Evolutionary conservation across 306 rosid genomes (phyloP).

Genomic region (Ammopiptanthus mongolicus): DNA sequence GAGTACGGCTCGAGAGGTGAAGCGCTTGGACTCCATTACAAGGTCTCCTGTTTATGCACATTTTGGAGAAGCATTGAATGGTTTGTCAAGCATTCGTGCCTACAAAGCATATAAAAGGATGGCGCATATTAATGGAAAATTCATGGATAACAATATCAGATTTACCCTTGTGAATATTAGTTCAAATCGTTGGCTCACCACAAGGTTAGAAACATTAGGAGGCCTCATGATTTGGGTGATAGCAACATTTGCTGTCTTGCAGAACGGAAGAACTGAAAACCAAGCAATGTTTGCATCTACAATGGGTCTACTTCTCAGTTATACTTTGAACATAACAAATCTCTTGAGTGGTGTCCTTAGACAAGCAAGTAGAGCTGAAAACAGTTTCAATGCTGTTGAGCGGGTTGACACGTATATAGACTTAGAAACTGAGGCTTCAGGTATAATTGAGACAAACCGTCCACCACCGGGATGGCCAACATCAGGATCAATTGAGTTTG

Average conservation of each 20-base stretch:
- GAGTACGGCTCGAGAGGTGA: constrained; percentile 86
- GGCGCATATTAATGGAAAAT: constrained; percentile 63
- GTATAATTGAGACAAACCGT: constrained; percentile 57
- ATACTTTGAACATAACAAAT: constrained; percentile 72
- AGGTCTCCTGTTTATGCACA: constrained; percentile 94
- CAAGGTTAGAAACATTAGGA: constrained; percentile 73
- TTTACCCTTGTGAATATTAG: constrained; percentile 58
- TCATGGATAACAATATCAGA: constrained; percentile 81
- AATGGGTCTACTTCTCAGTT: constrained; percentile 89
- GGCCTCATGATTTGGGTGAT: constrained; percentile 86
- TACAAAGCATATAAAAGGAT: constrained; percentile 80
- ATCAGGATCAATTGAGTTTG: constrained; percentile 62
- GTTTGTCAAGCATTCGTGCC: constrained; percentile 71
- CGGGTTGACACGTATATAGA: constrained; percentile 73
- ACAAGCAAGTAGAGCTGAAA: constrained; percentile 85
- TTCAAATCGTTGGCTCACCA: constrained; percentile 67
- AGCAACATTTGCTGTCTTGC: constrained; percentile 85
- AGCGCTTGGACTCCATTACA: constrained; percentile 78
- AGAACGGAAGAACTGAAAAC: constrained; percentile 54
- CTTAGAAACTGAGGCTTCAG: constrained; percentile 67
- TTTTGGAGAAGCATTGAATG: constrained; percentile 88
- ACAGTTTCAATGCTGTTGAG: constrained; percentile 80
- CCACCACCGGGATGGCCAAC: constrained; percentile 88
- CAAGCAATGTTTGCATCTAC: constrained; percentile 60
- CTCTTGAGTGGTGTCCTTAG: constrained; percentile 69